Percentiles rank a stretch among this genome's conserved stretches.
These are phyloP conservation scores for Cladosporium halotolerans DNA, from an alignment of 2,329 filamentous ascomycete species.

Conservation along the genomic window DNA sequence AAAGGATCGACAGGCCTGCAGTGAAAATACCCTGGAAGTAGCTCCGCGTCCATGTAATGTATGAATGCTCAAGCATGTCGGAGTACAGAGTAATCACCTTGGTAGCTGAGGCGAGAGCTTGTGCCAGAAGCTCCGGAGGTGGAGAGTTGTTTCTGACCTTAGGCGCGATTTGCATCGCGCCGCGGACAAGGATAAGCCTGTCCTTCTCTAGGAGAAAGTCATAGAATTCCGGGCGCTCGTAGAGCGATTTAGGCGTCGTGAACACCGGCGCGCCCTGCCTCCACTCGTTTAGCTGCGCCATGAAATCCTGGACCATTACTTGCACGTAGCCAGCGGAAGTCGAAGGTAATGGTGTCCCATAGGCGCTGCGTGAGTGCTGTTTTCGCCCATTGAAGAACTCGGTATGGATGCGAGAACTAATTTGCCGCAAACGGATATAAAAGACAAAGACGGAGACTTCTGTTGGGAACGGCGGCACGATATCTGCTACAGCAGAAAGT, in stretches of 20 bases:
- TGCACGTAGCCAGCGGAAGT: constrained; percentile 15
- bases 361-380: neutral
- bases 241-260: constrained; percentile 33
- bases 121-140: constrained; percentile 7
- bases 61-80: constrained; percentile 29
- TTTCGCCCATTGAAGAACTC: constrained; percentile 8
- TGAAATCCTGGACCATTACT: constrained; percentile 27
- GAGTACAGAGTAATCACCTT: constrained; percentile 37
- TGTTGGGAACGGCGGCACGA: constrained; percentile 3
- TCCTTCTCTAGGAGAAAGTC: constrained; percentile 40
- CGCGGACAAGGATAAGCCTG: constrained; percentile 35
- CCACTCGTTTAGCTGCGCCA: constrained; percentile 35
- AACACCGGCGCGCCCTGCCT: constrained; percentile 30
- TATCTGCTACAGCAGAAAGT: constrained; percentile 11
- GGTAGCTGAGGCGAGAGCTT: constrained; percentile 26
- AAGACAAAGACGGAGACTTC: constrained; percentile 37
- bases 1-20: constrained; percentile 30
- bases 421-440: constrained; percentile 34
- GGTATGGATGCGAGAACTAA: constrained; percentile 35
- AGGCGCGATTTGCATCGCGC: constrained; percentile 34
- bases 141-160: constrained; percentile 28
- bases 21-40: constrained; percentile 47
- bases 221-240: constrained; percentile 41
- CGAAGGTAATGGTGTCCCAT: neutral
- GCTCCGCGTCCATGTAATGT: constrained; percentile 41